These are phyloP conservation scores for Fomitiporia mediterranea DNA, from an alignment of 1,284 basidiomycete genomes.

Conservation along the genomic window DNA sequence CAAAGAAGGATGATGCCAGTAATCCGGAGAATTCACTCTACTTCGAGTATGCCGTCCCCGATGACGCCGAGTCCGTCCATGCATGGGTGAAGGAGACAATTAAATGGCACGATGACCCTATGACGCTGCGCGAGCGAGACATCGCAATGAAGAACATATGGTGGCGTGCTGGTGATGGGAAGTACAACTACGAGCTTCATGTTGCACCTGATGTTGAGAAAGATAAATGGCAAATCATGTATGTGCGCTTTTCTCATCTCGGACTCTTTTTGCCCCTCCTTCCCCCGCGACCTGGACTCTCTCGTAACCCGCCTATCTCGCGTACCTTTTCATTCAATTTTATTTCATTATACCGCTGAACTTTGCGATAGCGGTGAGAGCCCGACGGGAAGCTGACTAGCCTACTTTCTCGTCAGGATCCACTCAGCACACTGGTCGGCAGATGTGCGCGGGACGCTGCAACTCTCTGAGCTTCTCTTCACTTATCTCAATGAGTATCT, in stretches of 20 bases:
- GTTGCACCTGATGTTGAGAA: background rate
- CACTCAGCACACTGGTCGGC: conserved; percentile 2
- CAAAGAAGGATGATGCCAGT: background rate
- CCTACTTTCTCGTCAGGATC: background rate
- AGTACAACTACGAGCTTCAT: conserved; percentile 3
- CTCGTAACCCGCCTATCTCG: background rate
- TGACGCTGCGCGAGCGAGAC: background rate
- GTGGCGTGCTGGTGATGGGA: background rate
- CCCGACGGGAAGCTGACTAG: background rate
- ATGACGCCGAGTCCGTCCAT: background rate
- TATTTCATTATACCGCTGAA: background rate
- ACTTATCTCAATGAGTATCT: conserved; percentile 2
- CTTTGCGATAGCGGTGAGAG: background rate
- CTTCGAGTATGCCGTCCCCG: conserved; percentile 3
- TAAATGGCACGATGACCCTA: background rate
- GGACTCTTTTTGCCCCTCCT: background rate
- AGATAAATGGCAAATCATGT: conserved; percentile 1
- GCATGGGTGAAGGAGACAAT: conserved; percentile 1
- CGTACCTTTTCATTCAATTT: background rate
- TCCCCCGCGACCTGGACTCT: background rate
- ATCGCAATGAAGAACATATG: background rate
- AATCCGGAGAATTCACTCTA: background rate
- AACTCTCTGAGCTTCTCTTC: background rate
- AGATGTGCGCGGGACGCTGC: background rate
- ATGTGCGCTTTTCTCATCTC: background rate